Evolutionary conservation across 2,329 filamentous ascomycete species (phyloP), one percentile per base, ranked within the genome.

Genomic region (Alternaria infectoria): DNA sequence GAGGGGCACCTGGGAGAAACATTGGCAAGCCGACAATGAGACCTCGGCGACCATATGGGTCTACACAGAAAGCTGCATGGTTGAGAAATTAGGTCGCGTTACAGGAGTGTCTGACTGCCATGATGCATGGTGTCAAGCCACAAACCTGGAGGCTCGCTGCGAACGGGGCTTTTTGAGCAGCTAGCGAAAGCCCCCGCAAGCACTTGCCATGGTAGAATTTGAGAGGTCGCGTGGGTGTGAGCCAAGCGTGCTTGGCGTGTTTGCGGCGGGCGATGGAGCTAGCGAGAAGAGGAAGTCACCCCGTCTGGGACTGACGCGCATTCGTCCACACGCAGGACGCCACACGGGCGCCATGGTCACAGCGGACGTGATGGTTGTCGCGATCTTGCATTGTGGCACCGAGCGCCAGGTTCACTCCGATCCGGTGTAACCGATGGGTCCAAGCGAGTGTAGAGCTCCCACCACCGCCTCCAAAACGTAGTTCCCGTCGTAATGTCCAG

Each of bases 381-480:
- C 60, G 69, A 79, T 79, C 77, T 78, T 71, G 76, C 76, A 79
- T 77, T 66, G 75, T 78, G 74, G 69, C 71, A 77, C 77, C 77
- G 72, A 65, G 67, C 64, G 66, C 71, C 75, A 77, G 75, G 74
- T 77, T 69, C 69, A 72, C 61, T 67, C 66, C 72, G 76, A 77
- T 79, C 69, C 69, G 61, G 74, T 77, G 72, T 69, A 67, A 77
- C 76, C 63, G 32, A 63, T 61, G 65, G 52, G 61, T 69, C 58
- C 51, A 69, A 67, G 70, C 63, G 67, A 65, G 59, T 54, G 45
- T 61, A 52, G 58, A 54, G 52, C 65, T 55, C 65, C 64, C 57
- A 54, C 51, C 61, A 55, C 57, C 63, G 64, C 54, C 59, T 47
- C 45, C 23, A 25, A 68, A 61, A 67, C 57, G 68, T 63, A 65